Percentiles rank a stretch among this genome's conserved stretches.
These are phyloP conservation scores for Citrullus amarus DNA, from an alignment of 306 rosid genomes.

Conservation along the genomic window DNA sequence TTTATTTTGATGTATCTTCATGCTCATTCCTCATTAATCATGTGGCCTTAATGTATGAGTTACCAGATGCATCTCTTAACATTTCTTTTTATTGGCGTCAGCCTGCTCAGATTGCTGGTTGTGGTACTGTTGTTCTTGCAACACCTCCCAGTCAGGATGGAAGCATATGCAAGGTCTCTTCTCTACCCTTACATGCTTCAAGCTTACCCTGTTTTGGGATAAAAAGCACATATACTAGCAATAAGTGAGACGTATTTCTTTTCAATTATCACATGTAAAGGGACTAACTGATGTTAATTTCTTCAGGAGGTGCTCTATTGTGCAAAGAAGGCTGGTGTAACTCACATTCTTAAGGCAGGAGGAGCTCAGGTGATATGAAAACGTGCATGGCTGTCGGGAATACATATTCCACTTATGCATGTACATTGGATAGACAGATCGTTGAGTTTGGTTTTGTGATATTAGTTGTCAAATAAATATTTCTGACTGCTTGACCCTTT, in stretches of 20 bases:
- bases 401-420: not conserved
- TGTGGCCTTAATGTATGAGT: not conserved
- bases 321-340: conserved; percentile 98
- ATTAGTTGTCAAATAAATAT: not conserved
- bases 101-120: conserved; percentile 99
- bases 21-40: not conserved
- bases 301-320: conserved; percentile 89
- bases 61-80: conserved; percentile 14
- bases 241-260: not conserved
- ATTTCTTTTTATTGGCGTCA: conserved; percentile 15
- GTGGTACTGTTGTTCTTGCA: conserved; percentile 82
- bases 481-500: not conserved
- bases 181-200: not conserved
- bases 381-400: too few relatives aligned
- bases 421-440: not conserved
- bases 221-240: not conserved
- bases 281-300: conserved; percentile 15
- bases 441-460: conserved; percentile 1
- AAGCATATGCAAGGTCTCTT: conserved; percentile 69
- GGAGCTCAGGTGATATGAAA: conserved; percentile 67
- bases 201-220: not conserved
- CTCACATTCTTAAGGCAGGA: conserved; percentile 96
- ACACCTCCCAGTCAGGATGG: conserved; percentile 88
- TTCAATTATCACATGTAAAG: conserved; percentile 6
- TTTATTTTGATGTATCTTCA: not conserved